Evolutionary conservation across 2,329 filamentous ascomycete genomes (phyloP), one percentile per base, ranked within the genome.

Genomic region (Aureobasidium sp.): DNA sequence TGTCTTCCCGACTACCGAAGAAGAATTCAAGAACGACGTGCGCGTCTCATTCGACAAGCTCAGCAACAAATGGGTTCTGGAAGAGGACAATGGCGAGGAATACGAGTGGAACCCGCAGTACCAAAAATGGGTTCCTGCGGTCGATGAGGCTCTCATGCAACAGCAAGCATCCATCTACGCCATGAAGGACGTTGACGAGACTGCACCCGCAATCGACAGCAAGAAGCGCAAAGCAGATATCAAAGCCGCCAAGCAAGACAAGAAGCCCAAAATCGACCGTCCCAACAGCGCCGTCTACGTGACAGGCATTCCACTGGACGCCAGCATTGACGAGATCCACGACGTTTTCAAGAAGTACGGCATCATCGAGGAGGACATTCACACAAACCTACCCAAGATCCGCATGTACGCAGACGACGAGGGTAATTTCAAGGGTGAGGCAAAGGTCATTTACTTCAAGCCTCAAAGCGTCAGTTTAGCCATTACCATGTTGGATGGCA

Each of bases 261-360:
- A 67, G 46, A 70, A 67, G 32, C 62, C 66, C 63, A 69, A 70
- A 13, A 29, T 70, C 65, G 66, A 74, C 46, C 68, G 79, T 64
- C 81, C 92, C 68, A 97, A 97, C 73, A 96, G 90, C 6, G 93
- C 93, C 46, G 84, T 99, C 66, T 99, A 93, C 77, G 89, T 97
- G 52, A 96, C 91, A 5, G 90, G 89, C 13, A 83, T 99, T 4
- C 95, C 94, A 0, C 75, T 80, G 42, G 90, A 97, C 73, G 88
- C 85, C 47, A 90, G 88, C 0, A 79, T 87, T 46, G 84, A 89
- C 34, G 94, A 99, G 77, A 85, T 99, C 17, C 83, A 88, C 67
- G 84, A 91, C 27, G 80, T 90, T 32, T 99, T 99, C 78, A 90
- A 87, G 53, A 93, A 90, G 73, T 95, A 85, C 70, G 92, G 92